Evolutionary conservation across 257 asterid genomes (phyloP).

Genomic region (Gardenia jasminoides): DNA sequence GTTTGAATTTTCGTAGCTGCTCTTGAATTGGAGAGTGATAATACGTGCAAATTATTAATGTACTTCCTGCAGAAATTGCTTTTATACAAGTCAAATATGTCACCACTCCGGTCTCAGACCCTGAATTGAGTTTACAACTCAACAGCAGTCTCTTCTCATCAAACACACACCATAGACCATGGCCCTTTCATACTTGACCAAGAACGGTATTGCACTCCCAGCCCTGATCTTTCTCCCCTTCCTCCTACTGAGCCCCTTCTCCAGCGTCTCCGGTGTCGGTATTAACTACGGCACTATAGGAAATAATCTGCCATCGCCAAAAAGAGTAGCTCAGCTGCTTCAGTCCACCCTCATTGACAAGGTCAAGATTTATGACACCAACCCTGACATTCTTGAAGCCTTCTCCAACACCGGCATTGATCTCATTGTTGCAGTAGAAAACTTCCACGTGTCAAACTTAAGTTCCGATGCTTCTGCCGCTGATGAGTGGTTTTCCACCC

Average conservation of each 20-base stretch:
- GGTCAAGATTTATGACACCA: conserved; percentile 63
- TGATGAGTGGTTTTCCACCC: conserved; percentile 48
- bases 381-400: conserved; percentile 60
- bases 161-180: no score
- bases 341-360: conserved; percentile 56
- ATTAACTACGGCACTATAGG: conserved; percentile 69
- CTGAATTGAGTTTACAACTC: neutral
- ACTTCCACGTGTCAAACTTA: conserved; percentile 42
- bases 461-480: conserved; percentile 42
- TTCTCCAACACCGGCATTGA: conserved; percentile 65
- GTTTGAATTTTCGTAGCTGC: neutral
- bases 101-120: neutral
- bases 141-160: neutral
- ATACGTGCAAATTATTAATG: neutral
- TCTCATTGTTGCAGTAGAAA: conserved; percentile 56
- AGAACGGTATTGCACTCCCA: neutral
- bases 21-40: no score
- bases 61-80: neutral
- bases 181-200: neutral
- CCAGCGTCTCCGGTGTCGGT: conserved; percentile 39
- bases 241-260: conserved; percentile 14
- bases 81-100: neutral
- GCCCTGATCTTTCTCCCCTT: conserved; percentile 8
- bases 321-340: conserved; percentile 58
- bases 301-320: conserved; percentile 66